Conservation (phyloP, 1,139 yeast genomes). For the Suhomyces kunorum region DNA sequence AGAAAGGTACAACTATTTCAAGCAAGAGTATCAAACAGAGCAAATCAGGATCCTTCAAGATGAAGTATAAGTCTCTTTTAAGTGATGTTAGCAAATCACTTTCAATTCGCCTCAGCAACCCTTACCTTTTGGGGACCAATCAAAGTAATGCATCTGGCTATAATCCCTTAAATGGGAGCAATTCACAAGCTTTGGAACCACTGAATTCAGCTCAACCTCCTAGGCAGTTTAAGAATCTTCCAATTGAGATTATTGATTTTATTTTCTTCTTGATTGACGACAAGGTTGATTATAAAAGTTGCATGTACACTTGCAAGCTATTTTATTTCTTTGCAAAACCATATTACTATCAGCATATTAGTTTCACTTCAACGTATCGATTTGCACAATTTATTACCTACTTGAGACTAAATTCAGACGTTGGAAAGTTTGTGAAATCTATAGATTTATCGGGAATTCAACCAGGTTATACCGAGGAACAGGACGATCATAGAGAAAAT, state of each 20-base stretch:
- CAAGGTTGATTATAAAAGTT: conserved; percentile 29
- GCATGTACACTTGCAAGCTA: conserved; percentile 51
- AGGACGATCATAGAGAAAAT: conserved; percentile 22
- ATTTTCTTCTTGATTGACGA: conserved; percentile 36
- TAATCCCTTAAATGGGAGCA: conserved; percentile 6
- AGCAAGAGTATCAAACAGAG: conserved; percentile 14
- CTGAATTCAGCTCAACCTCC: conserved; percentile 12
- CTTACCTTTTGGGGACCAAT: conserved; percentile 14
- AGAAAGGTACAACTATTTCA: conserved; percentile 18
- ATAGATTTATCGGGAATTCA: conserved; percentile 59
- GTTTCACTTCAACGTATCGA: conserved; percentile 67
- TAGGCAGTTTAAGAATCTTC: conserved; percentile 28
- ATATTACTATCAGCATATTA: conserved; percentile 54
- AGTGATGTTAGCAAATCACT: conserved; percentile 40
- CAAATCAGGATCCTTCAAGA: conserved; percentile 28
- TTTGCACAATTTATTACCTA: conserved; percentile 76
- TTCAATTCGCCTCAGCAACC: conserved; percentile 25
- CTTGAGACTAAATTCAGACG: conserved; percentile 52
- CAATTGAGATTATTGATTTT: conserved; percentile 38
- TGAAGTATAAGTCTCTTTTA: conserved; percentile 46
- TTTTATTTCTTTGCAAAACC: conserved; percentile 57
- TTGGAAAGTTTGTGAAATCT: conserved; percentile 55
- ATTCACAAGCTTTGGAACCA: no score
- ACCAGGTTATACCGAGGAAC: conserved; percentile 46
- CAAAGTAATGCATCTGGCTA: conserved; percentile 1